Base-by-base conservation (phyloP, 2,329 filamentous ascomycete species). In the Colletotrichum sansevieriae region DNA sequence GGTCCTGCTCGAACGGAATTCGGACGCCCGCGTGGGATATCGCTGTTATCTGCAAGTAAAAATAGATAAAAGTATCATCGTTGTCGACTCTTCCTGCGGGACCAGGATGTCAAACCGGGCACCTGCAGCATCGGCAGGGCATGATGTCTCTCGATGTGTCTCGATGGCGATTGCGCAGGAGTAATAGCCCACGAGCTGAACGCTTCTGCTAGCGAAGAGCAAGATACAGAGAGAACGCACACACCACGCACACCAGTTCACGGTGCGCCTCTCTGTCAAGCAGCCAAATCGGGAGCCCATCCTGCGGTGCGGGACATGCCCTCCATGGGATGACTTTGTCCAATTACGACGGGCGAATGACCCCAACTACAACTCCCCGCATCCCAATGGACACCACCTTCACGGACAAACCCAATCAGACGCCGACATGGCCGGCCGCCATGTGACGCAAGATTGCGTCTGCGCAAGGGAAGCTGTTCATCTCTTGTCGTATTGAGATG, bases 391-490 rank as follows among this genome's bases (percentile, higher is more conserved):
- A 52, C 59, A 57, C 64, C 63, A 70, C 63, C 56, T 15, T 44
- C 4, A 47, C 15, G 11, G 13, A 46, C 37, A 15, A 46, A 33
- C 33, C 67, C 67, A 70, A 70, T 70, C 67, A 70, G 56, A 41
- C 35, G 11, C 5, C 63, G 44, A 51, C 43, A 67, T 44, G 25
- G 44, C 63, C 56, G 63, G 63, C 20, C 57, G 64, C 67, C 67
- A 70, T 68, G 63, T 70, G 63, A 70, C 63, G 63, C 66, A 55
- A 66, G 47, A 66, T 69, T 61, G 56, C 66, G 66, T 54, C 63
- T 57, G 37, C 33, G 49, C 35, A 55, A 57, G 56, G 46, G 20
- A 54, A 43, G 25, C 25, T 12, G 41, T 20, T 22, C 35, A 52
- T 54, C 35, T 55, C 13, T 47, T 35, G 39, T 63, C 58, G 46